Conservation (phyloP, 306 rosid species). For the apple (Malus domestica) region ASM211411v1 NC_041802.1:26928001-26928500, state of each 20-base stretch:
- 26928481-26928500: constrained; percentile 30
- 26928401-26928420: constrained; percentile 79
- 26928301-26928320: constrained; percentile 55
- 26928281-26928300: constrained; percentile 53
- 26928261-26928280: constrained; percentile 47
- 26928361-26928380: constrained; percentile 45
- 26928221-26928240: constrained; percentile 57
- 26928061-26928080: constrained; percentile 39
- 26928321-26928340: constrained; percentile 25
- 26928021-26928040: constrained; percentile 76
- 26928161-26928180: constrained; percentile 49
- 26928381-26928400: constrained; percentile 51
- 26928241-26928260: not conserved
- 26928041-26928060: constrained; percentile 77
- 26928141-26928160: constrained; percentile 44
- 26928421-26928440: constrained; percentile 50
- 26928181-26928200: constrained; percentile 36
- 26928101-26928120: constrained; percentile 42
- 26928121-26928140: constrained; percentile 36
- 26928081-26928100: constrained; percentile 60
- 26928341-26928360: constrained; percentile 54
- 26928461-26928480: constrained; percentile 37
- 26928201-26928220: constrained; percentile 44
- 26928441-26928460: constrained; percentile 40
- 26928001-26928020: constrained; percentile 49